Conservation (phyloP, 139 green algal genomes). For the Diplosphaera chodatii region DNA sequence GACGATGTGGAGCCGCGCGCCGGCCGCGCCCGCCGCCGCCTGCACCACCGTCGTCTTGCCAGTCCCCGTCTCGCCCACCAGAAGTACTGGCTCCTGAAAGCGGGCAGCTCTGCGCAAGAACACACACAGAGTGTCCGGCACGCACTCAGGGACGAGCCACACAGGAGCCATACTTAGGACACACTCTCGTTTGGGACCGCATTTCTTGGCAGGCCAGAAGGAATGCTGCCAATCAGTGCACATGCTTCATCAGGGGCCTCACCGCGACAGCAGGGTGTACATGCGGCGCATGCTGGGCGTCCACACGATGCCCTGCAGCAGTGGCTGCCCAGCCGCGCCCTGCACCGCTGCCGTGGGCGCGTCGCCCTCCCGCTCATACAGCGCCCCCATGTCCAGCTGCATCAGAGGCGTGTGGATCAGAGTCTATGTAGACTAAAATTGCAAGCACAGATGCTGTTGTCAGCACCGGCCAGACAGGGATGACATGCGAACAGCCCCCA, state of each 20-base stretch:
- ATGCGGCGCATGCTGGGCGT: slow-evolving; percentile 86
- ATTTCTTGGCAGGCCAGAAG: too few relatives aligned
- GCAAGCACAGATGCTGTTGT: too few relatives aligned
- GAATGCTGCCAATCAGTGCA: too few relatives aligned
- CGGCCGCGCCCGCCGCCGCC: slow-evolving; percentile 73
- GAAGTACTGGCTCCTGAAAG: slow-evolving; percentile 78
- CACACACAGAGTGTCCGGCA: too few relatives aligned
- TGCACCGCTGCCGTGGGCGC: slow-evolving; percentile 40
- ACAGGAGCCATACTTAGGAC: too few relatives aligned
- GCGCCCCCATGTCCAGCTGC: slow-evolving; percentile 61
- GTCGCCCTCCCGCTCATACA: slow-evolving; percentile 60
- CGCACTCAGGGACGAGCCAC: too few relatives aligned
- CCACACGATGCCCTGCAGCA: slow-evolving; percentile 81
- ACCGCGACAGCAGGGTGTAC: slow-evolving; percentile 73
- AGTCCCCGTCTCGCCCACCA: slow-evolving; percentile 94
- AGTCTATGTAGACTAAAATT: too few relatives aligned
- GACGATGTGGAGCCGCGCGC: slow-evolving; percentile 83
- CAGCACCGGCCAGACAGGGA: too few relatives aligned
- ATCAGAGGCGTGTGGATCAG: too few relatives aligned
- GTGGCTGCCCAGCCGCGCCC: slow-evolving; percentile 6
- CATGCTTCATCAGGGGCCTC: neutral
- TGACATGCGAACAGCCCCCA: too few relatives aligned
- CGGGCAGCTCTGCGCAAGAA: slow-evolving; percentile 32
- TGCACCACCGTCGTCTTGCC: slow-evolving; percentile 98
- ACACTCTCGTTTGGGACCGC: too few relatives aligned